phyloP scores from a whole-genome alignment of 2,329 filamentous ascomycete species.

The Pseudocercospora vitis region DNA sequence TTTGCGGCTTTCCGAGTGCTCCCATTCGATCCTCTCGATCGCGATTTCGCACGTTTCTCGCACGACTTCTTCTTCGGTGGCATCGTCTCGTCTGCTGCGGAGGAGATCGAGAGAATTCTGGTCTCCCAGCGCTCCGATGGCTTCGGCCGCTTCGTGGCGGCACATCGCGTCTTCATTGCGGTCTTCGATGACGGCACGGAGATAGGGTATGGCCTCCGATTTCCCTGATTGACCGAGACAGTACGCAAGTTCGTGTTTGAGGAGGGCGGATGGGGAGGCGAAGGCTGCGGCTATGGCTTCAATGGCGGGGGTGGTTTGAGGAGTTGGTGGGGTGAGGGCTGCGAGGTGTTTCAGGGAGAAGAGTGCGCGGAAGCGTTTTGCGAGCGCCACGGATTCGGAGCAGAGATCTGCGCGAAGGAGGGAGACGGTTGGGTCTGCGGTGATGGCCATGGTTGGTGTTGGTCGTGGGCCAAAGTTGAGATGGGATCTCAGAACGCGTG shows the following conservation, averaged over 20 bases:
- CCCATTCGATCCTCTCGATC: conserved; percentile 91
- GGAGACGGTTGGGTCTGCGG: conserved; percentile 52
- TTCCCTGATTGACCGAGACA: conserved; percentile 91
- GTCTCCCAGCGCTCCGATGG: conserved; percentile 82
- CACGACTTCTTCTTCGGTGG: conserved; percentile 76
- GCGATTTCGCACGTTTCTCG: conserved; percentile 96
- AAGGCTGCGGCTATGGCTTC: conserved; percentile 87
- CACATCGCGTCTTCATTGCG: conserved; percentile 89
- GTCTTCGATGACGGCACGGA: conserved; percentile 74
- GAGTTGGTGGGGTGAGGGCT: conserved; percentile 59
- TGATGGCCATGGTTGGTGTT: conserved; percentile 9
- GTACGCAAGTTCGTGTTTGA: conserved; percentile 97
- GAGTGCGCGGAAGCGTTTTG: conserved; percentile 88
- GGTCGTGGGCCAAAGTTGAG: neutral
- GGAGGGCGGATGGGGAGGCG: conserved; percentile 76
- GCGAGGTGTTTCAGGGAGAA: conserved; percentile 97
- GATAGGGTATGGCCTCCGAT: conserved; percentile 67
- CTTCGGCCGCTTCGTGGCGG: conserved; percentile 93
- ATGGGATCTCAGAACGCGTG: no score
- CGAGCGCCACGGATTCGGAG: conserved; percentile 77
- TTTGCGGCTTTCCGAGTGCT: conserved; percentile 70
- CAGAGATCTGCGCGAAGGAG: conserved; percentile 73
- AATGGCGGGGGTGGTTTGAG: conserved; percentile 62
- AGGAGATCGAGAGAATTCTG: conserved; percentile 71
- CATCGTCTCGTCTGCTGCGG: conserved; percentile 69